Conservation (phyloP, 192 early-diverging fungal genomes). For the Oehlia diaphana region DNA sequence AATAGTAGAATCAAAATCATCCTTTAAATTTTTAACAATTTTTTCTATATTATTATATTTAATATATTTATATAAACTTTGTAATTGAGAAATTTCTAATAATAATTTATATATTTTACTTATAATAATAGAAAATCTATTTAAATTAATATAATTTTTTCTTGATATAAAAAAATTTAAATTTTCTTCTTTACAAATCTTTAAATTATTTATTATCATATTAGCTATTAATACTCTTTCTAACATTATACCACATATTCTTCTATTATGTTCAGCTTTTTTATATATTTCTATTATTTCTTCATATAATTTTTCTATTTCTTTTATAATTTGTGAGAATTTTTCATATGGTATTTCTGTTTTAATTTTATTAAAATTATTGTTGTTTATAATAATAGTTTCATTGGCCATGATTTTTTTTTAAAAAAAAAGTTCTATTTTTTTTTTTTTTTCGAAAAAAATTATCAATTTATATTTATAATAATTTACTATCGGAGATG, state of each 20-base stretch:
- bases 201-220: not conserved
- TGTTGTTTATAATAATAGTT: too few species aligned
- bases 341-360: not conserved
- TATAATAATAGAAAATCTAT: too few species aligned
- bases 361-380: too few species aligned
- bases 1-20: conserved; percentile 8
- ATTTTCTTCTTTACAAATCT: conserved; percentile 1
- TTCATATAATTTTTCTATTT: not conserved
- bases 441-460: too few species aligned
- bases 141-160: not conserved
- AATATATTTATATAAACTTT: too few species aligned
- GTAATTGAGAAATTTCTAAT: too few species aligned
- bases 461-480: too few species aligned
- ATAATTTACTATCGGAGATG: too few species aligned
- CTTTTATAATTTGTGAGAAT: not conserved
- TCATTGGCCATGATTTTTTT: too few species aligned
- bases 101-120: not conserved
- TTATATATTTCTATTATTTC: conserved; percentile 10
- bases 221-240: not conserved
- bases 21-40: conserved; percentile 6
- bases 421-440: too few species aligned
- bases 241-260: conserved; percentile 19
- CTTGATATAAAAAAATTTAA: not conserved
- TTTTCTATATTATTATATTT: too few species aligned
- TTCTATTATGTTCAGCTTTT: conserved; percentile 25